A percentile compares a stretch with the other conserved stretches of the same genome.
Conservation (phyloP, 2,329 filamentous ascomycete genomes). For the Alternaria sp. region DNA sequence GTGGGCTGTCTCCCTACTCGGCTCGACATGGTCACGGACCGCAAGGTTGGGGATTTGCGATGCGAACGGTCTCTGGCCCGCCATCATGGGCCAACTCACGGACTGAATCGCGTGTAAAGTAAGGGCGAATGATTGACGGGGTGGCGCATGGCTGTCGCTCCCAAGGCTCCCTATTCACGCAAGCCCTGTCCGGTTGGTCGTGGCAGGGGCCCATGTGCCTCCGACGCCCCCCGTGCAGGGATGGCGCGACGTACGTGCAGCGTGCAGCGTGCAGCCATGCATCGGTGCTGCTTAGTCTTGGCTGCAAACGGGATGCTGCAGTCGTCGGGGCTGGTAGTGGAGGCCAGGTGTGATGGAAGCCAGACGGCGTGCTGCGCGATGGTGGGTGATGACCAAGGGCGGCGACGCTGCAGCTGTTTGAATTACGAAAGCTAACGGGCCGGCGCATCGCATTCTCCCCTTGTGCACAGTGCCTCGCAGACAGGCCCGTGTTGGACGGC, state of each 20-base stretch:
- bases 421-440: conserved; percentile 10
- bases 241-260: conserved; percentile 23
- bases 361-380: neutral
- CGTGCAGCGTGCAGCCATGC: conserved; percentile 20
- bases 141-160: conserved; percentile 18
- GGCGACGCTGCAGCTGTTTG: conserved; percentile 7
- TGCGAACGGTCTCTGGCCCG: conserved; percentile 27
- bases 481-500: conserved; percentile 24
- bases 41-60: conserved; percentile 16
- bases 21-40: conserved; percentile 11
- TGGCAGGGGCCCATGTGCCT: conserved; percentile 22
- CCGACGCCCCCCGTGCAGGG: conserved; percentile 23
- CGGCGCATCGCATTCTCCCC: conserved; percentile 8
- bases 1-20: conserved; percentile 11
- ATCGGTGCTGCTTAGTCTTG: conserved; percentile 20
- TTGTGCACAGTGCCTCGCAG: conserved; percentile 16
- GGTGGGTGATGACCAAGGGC: neutral
- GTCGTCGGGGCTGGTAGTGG: conserved; percentile 5
- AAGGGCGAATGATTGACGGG: conserved; percentile 17
- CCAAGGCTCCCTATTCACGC: conserved; percentile 31
- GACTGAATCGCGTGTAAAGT: conserved; percentile 20
- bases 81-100: conserved; percentile 11
- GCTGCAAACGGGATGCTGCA: conserved; percentile 26
- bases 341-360: conserved; percentile 1
- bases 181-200: conserved; percentile 19